Evolutionary conservation across 1,139 yeast species (phyloP), one percentile per base, ranked within the genome.

Genomic region (Blastobotrys elegans): DNA sequence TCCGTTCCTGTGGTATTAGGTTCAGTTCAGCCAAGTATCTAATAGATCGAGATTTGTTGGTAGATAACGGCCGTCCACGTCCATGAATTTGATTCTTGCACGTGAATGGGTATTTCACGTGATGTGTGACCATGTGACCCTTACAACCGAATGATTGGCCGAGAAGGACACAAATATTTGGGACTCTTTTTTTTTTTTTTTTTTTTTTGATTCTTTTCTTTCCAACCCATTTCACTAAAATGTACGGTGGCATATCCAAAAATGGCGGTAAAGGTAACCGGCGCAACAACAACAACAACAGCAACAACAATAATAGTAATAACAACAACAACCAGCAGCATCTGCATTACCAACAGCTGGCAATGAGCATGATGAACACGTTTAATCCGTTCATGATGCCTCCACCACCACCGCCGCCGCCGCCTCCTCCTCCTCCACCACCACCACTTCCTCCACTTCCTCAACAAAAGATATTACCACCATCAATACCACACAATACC

Each of bases 291-390:
- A 33, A 33, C 22, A 30, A 14, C 17, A 30, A 6, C 6, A 30
- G 6, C 16, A n/a, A 18, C n/a, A 33, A n/a, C 5, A 33, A 33
- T n/a, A n/a, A 18, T 10, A 33, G 22, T 5, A 33, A 33, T n/a
- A 33, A 11, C 22, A 33, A 33, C 22, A 33, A 33, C 17, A 33
- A 10, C 13, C 13, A n/a, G 18, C 13, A 33, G 18, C 14, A 14
- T 16, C 14, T 30, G 36, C 4, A 3, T 2, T 24, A 41, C 20
- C 39, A 37, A 32, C 39, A 43, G 33, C 3, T 46, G 18, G 45
- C 44, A 16, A 46, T 36, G 33, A 34, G 37, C 37, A 30, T 46
- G 49, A 46, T 41, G 42, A 40, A 37, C 4, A 14, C 26, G 40
- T 32, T 14, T 24, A 14, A 5, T 20, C 44, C 38, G 26, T 21